Base-by-base conservation (phyloP, 2,329 filamentous ascomycete species). In the Grosmannia penicillata region DNA sequence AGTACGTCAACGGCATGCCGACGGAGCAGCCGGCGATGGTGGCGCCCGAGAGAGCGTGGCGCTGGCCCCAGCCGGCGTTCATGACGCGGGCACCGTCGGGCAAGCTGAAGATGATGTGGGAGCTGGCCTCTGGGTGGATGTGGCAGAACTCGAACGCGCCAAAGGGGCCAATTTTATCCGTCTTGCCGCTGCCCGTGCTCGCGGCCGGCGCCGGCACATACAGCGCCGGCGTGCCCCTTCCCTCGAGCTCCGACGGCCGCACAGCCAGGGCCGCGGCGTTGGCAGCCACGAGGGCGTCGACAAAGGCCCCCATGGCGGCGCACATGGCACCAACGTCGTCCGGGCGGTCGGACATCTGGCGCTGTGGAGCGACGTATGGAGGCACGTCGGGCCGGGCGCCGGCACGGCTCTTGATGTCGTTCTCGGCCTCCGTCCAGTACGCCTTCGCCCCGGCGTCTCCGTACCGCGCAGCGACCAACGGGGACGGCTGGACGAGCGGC, bases 81-180 rank as follows among this genome's bases (percentile, higher is more conserved):
- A 62, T 53, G 3, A 52, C 52, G 30, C 48, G 45, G 33, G 52
- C 51, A 3, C 58, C 60, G 37, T 65, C 61, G 2, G 45, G 49
- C 6, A 60, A 51, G 38, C 56, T 56, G 23, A 64, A 47, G 4
- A 52, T 51, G 15, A 59, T 36, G 44, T 65, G 61, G 21, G 55
- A 44, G 45, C 57, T 61, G 8, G 56, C 55, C 41, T 64, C 61
- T 10, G 40, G 40, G 40, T 64, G 61, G 18, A 57, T 49, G 42
- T 65, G 61, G 6, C 49, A 49, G 11, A 56, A 50, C 49, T 65
- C 61, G 8, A 53, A 53, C 7, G 32, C 37, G 4, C 46, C 43
- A 41, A 29, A 47, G 47, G 17, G 18, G 7, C 27, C 17, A n/a
- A n/a, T n/a, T n/a, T n/a, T n/a, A n/a, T n/a, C n/a, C n/a, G n/a